These are phyloP conservation scores for Phytopythium chamaehyphon DNA, from an alignment of 352 stramenopile species.

Conservation along the genomic window DNA sequence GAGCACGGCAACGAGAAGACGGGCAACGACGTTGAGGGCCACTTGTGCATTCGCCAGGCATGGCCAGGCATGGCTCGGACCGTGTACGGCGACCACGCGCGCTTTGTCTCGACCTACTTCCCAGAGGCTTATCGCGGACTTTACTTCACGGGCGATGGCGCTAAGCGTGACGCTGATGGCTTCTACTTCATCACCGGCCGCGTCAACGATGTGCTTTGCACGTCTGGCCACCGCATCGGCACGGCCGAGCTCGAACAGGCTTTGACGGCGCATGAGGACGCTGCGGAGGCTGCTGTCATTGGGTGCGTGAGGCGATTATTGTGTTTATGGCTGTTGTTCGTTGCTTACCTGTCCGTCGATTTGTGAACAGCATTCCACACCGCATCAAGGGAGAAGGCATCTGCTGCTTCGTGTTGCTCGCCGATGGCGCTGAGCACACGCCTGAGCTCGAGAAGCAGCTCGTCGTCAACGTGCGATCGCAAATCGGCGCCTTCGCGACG, in stretches of 20 bases:
- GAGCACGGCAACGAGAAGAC: constrained; percentile 87
- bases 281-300: constrained; percentile 94
- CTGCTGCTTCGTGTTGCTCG: constrained; percentile 92
- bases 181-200: constrained; percentile 99
- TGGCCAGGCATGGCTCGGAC: constrained; percentile 97
- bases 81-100: constrained; percentile 92
- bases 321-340: neutral
- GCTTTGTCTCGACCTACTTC: constrained; percentile 97
- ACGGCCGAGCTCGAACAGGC: constrained; percentile 88
- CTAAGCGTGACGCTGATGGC: constrained; percentile 89
- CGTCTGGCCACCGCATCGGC: constrained; percentile 89
- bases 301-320: constrained; percentile 27
- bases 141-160: constrained; percentile 96
- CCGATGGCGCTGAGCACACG: constrained; percentile 65
- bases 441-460: constrained; percentile 59
- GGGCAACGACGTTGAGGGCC: constrained; percentile 86
- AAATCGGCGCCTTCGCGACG: constrained; percentile 95
- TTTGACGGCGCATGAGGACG: constrained; percentile 89
- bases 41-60: constrained; percentile 93
- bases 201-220: constrained; percentile 97
- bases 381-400: constrained; percentile 97
- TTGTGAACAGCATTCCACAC: constrained; percentile 75
- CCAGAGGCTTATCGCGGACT: constrained; percentile 92
- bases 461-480: constrained; percentile 76
- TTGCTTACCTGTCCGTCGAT: neutral